A percentile compares a stretch with the other conserved stretches of the same genome.
These are phyloP conservation scores for Neurospora sp. DNA, from an alignment of 495 filamentous ascomycete species.

Conservation along the genomic window DNA sequence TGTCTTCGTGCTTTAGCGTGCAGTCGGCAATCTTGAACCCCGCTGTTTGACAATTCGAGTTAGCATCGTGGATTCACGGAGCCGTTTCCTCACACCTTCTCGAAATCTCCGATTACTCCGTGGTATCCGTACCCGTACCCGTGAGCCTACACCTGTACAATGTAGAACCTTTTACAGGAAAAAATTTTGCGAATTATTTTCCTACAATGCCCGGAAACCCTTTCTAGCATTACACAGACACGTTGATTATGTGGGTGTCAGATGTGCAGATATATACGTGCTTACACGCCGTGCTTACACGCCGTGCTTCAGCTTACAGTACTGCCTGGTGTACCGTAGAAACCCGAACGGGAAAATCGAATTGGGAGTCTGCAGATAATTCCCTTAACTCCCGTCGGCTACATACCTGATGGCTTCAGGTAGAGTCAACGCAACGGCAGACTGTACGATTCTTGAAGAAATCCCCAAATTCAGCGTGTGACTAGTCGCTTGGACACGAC, in stretches of 20 bases:
- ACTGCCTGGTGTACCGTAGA: neutral
- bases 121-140: neutral
- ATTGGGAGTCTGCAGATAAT: neutral
- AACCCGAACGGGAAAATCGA: neutral
- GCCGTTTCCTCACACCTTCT: neutral
- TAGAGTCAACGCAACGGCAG: neutral
- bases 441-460: neutral
- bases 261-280: neutral
- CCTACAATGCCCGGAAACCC: neutral
- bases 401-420: neutral
- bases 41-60: neutral
- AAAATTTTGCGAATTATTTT: neutral
- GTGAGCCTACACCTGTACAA: neutral
- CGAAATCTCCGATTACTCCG: neutral
- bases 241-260: neutral
- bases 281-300: neutral
- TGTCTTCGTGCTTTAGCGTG: neutral
- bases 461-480: neutral
- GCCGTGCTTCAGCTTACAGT: neutral
- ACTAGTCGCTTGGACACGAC: neutral
- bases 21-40: neutral
- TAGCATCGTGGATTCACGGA: neutral
- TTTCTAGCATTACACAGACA: neutral
- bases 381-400: neutral
- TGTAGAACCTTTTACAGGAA: neutral